Evolutionary conservation across 176 grass and related monocot genomes (phyloP), one percentile per base, ranked within the genome.

Genomic region (Oryza coarctata): DNA sequence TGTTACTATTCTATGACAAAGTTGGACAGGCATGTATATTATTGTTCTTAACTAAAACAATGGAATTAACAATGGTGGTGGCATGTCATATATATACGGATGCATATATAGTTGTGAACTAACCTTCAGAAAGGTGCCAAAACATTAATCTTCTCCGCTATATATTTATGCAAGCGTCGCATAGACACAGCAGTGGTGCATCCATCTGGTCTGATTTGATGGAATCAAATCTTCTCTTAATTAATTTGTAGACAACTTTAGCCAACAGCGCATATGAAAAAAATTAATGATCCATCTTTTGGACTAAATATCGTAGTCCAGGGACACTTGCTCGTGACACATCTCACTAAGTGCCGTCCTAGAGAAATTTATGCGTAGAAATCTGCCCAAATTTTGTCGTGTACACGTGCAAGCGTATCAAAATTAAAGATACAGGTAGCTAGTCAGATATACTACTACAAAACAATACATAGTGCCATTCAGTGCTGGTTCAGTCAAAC

Each of bases 121-220:
- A 50, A 50, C 47, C 3, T 50, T 45, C 2, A 45, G 43, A 45
- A 45, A 50, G 44, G 61, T 28, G 41, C 34, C 87, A 84, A n/a
- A n/a, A n/a, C n/a, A n/a, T n/a, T n/a, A n/a, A n/a, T n/a, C n/a
- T n/a, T n/a, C n/a, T n/a, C n/a, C n/a, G n/a, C n/a, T n/a, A n/a
- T n/a, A n/a, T n/a, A n/a, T 83, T 34, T 58, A 80, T 74, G 49
- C 63, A 29, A 18, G 34, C 69, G 86, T 84, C 69, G 86, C 79
- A 61, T 88, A n/a, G 29, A 55, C 65, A 69, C 1, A 47, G 8
- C 10, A 39, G 5, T 12, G 45, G 14, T 35, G 22, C 22, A 39
- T 39, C 55, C 40, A 26, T 47, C n/a, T 50, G 26, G 38, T 62
- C 58, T 67, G 60, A 25, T 74, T 63, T 69, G 69, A 35, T 74